Conservation (phyloP, 257 asterid genomes). For the Nicotiana attenuata region DNA sequence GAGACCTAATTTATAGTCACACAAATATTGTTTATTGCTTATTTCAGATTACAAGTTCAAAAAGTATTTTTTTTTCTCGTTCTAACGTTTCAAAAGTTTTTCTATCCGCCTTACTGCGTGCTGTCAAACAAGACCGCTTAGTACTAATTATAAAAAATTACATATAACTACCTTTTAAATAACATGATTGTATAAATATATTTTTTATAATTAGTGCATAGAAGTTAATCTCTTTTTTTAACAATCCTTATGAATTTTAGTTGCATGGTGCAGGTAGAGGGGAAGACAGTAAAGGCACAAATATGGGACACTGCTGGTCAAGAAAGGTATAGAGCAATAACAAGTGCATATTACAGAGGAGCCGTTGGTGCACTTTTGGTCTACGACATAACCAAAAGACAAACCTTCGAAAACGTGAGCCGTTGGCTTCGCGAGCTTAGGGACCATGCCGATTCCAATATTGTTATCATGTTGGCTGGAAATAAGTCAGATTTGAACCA, state of each 20-base stretch:
- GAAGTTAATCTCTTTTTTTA: too few species aligned
- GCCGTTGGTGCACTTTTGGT: slow-evolving; percentile 49
- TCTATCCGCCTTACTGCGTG: too few species aligned
- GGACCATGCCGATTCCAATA: slow-evolving; percentile 48
- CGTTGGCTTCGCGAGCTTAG: slow-evolving; percentile 44
- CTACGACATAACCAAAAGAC: slow-evolving; percentile 42
- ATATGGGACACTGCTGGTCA: slow-evolving; percentile 65
- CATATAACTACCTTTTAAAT: too few species aligned
- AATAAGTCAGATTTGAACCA: slow-evolving; percentile 41
- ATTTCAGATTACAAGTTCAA: too few species aligned
- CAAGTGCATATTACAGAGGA: slow-evolving; percentile 49
- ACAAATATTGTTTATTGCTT: too few species aligned
- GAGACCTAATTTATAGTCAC: too few species aligned
- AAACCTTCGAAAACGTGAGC: slow-evolving; percentile 39
- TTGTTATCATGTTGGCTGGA: slow-evolving; percentile 45
- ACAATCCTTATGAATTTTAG: not conserved
- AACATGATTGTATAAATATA: too few species aligned
- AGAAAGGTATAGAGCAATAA: slow-evolving; percentile 48
- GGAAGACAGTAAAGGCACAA: slow-evolving; percentile 45
- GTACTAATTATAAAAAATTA: too few species aligned
- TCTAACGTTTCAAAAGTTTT: too few species aligned
- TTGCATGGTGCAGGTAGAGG: slow-evolving; percentile 31
- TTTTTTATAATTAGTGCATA: too few species aligned
- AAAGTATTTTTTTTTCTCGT: too few species aligned
- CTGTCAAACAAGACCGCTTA: too few species aligned